A percentile compares a stretch with the other conserved stretches of the same genome.
Evolutionary conservation across 2,329 filamentous ascomycete genomes (phyloP).

Genomic region (Botrytis aclada): DNA sequence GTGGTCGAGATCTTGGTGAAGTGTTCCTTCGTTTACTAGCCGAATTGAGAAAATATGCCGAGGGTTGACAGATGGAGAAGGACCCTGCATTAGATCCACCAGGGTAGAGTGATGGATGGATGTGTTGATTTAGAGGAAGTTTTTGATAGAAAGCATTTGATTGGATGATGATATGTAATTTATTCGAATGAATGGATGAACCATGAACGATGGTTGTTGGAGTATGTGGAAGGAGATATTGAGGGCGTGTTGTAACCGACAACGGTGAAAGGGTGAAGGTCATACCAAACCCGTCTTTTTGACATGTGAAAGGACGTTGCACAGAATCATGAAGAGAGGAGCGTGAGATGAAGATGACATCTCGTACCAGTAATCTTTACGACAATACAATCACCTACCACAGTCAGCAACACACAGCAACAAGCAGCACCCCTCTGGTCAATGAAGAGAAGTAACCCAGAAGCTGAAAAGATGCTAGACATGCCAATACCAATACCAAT

Average conservation of each 20-base stretch:
- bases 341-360: not conserved
- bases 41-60: not conserved
- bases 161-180: not conserved
- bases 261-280: not conserved
- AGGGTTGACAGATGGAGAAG: not conserved
- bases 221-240: not conserved
- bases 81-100: constrained; percentile 3
- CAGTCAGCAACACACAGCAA: not conserved
- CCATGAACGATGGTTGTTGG: not conserved
- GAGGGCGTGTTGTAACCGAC: not conserved
- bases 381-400: not conserved
- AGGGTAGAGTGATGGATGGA: not conserved
- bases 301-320: not conserved
- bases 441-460: not conserved
- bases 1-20: not conserved
- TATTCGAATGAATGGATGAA: not conserved
- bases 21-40: not conserved
- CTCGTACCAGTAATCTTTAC: not conserved
- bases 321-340: not conserved
- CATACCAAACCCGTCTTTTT: not conserved
- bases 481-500: not conserved
- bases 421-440: not conserved
- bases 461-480: not conserved
- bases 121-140: not conserved
- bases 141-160: not conserved